These are phyloP conservation scores for maize (Zea mays) DNA, from an alignment of 176 grass and related monocot species.

Conservation along the genomic window Zm-B73-REFERENCE-NAM-5.0 NC_050097.1:210400501-210401000, in stretches of 20 bases:
- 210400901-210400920: not conserved
- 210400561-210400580: constrained; percentile 57
- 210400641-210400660: constrained; percentile 78
- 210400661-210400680: constrained; percentile 95
- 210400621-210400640: constrained; percentile 96
- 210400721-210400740: not conserved
- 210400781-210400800: constrained; percentile 96
- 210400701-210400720: not conserved
- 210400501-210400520: constrained; percentile 89
- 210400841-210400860: constrained; percentile 98
- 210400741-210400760: constrained; percentile 3
- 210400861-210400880: constrained; percentile 67
- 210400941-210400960: not conserved
- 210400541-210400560: constrained; percentile 62
- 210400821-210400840: constrained; percentile 87
- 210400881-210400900: not conserved
- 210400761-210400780: constrained; percentile 35
- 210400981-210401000: constrained; percentile 6
- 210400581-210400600: constrained; percentile 91
- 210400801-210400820: constrained; percentile 94
- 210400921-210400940: not conserved
- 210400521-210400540: constrained; percentile 31
- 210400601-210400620: constrained; percentile 99
- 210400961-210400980: not conserved
- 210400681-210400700: constrained; percentile 41